Percentiles rank a stretch among this genome's conserved stretches.
These are phyloP conservation scores for Xylariaceae sp. DNA, from an alignment of 2,329 filamentous ascomycete genomes.

Conservation along the genomic window DNA sequence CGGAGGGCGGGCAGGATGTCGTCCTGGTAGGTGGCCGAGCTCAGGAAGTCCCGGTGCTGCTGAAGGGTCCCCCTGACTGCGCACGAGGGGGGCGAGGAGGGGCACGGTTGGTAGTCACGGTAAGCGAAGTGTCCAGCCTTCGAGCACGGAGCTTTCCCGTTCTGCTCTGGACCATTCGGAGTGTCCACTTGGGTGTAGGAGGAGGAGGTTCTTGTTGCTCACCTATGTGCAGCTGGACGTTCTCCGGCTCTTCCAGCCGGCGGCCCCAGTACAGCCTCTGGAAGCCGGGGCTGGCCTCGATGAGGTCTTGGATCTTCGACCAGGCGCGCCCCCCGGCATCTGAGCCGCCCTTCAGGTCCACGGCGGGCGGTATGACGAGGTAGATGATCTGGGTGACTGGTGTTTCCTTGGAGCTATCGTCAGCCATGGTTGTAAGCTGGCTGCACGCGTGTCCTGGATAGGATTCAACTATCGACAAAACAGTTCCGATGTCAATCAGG, in stretches of 20 bases:
- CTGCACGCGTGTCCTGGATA: too few species aligned
- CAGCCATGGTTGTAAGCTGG: too few species aligned
- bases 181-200: too few species aligned
- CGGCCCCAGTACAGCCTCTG: conserved; percentile 23
- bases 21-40: conserved; percentile 1
- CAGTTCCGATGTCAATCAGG: too few species aligned
- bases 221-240: conserved; percentile 26
- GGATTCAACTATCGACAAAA: too few species aligned
- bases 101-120: too few species aligned
- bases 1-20: conserved; percentile 2
- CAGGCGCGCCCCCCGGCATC: conserved; percentile 1
- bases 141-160: too few species aligned
- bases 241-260: conserved; percentile 20
- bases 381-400: conserved; percentile 13
- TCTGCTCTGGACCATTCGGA: too few species aligned
- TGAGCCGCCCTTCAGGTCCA: conserved; percentile 2
- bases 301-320: conserved; percentile 5
- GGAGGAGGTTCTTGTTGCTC: too few species aligned
- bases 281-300: conserved; percentile 13
- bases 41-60: conserved; percentile 2
- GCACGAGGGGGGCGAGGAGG: too few species aligned
- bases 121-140: too few species aligned
- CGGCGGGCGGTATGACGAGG: conserved; percentile 6
- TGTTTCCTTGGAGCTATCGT: too few species aligned
- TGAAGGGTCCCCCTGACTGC: conserved; percentile 1